phyloP scores from a whole-genome alignment of 108 stramenopile species.

The Fragilaria radians region DNA sequence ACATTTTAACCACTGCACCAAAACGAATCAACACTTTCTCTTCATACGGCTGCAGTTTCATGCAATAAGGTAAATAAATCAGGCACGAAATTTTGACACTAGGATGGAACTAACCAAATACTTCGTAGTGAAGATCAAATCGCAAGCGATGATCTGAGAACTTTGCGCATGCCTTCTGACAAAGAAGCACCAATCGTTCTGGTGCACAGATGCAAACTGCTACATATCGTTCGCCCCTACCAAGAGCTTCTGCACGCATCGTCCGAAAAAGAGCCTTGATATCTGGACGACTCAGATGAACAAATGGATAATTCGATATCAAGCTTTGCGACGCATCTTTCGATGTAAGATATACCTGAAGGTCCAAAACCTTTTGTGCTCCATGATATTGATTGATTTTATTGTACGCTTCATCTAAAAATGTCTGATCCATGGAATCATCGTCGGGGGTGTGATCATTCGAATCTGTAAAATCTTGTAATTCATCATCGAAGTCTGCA shows the following conservation, averaged over 20 bases:
- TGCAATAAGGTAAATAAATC: too few species aligned
- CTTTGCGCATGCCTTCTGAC: slow-evolving; percentile 12
- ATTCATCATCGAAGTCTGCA: slow-evolving; percentile 7
- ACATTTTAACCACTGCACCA: too few species aligned
- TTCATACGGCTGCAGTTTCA: too few species aligned
- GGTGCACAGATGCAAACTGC: slow-evolving; percentile 42
- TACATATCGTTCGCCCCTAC: slow-evolving; percentile 14
- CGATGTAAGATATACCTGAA: slow-evolving; percentile 23
- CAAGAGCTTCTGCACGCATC: slow-evolving; percentile 18
- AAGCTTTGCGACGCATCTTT: not conserved
- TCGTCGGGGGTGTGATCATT: not conserved
- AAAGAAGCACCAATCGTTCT: slow-evolving; percentile 6
- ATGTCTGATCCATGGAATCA: slow-evolving; percentile 1
- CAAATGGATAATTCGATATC: slow-evolving; percentile 2
- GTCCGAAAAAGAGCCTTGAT: slow-evolving; percentile 16
- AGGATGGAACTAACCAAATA: not conserved
- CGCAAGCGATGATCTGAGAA: slow-evolving; percentile 11
- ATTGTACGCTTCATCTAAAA: not conserved
- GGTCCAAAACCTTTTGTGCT: slow-evolving; percentile 9
- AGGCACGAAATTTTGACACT: too few species aligned
- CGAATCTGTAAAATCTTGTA: not conserved
- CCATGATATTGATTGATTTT: not conserved
- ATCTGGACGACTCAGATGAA: slow-evolving; percentile 27
- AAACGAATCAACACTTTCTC: too few species aligned
- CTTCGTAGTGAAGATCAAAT: slow-evolving; percentile 22